Conservation (phyloP, 208 protist genomes). For the Leishmania guyanensis region DNA sequence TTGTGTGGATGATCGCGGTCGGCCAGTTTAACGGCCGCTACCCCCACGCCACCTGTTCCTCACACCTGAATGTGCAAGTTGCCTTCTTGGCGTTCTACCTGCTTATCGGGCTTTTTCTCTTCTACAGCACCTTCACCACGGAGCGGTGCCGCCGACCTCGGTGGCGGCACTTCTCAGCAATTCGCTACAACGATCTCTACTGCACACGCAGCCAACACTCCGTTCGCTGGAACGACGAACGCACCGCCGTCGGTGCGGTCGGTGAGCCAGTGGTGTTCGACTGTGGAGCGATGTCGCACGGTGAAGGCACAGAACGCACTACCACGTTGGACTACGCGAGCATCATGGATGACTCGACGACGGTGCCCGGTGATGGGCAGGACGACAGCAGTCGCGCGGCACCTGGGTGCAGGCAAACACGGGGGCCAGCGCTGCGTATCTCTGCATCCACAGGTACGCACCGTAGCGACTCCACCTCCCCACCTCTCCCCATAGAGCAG, state of each 20-base stretch:
- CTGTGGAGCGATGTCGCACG: neutral
- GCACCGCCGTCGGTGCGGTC: neutral
- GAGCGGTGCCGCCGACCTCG: slow-evolving; percentile 53
- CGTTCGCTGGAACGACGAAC: slow-evolving; percentile 16
- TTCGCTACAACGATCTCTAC: slow-evolving; percentile 30
- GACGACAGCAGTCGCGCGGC: neutral
- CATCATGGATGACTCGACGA: slow-evolving; percentile 24
- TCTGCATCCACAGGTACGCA: neutral
- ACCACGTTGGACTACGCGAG: slow-evolving; percentile 26
- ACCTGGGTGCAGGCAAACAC: neutral
- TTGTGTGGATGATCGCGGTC: slow-evolving; percentile 59
- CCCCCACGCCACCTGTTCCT: slow-evolving; percentile 29
- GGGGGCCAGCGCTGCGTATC: neutral
- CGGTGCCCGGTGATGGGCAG: neutral
- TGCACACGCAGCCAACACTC: neutral
- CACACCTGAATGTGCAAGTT: slow-evolving; percentile 53
- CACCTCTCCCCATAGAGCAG: neutral
- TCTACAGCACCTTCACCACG: slow-evolving; percentile 61
- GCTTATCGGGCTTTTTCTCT: slow-evolving; percentile 33
- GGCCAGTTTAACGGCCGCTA: slow-evolving; percentile 6
- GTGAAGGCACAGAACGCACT: slow-evolving; percentile 20
- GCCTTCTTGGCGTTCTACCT: slow-evolving; percentile 51
- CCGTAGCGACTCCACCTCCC: neutral
- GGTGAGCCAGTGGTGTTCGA: slow-evolving; percentile 13
- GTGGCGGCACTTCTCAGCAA: slow-evolving; percentile 49